phyloP scores from a whole-genome alignment of 2,329 filamentous ascomycete genomes.

The Fusarium avenaceum region DNA sequence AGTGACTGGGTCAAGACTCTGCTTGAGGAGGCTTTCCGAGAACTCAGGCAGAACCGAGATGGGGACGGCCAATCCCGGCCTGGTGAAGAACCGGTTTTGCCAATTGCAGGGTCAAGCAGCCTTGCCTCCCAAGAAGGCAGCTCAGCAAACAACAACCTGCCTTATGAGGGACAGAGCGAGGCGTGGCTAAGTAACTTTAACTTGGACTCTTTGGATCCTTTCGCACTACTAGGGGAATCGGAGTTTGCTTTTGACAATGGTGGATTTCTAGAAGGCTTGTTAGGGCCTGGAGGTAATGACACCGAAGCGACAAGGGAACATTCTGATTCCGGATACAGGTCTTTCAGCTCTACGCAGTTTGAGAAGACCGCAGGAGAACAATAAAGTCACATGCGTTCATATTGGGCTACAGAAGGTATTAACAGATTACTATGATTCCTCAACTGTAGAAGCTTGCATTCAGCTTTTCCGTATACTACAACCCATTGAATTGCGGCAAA shows the following conservation, averaged over 20 bases:
- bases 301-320: not conserved
- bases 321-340: not conserved
- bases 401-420: too few species aligned
- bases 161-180: too few species aligned
- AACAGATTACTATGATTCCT: too few species aligned
- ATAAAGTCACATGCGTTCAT: too few species aligned
- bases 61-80: not conserved
- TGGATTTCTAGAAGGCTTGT: not conserved
- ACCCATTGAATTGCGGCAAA: too few species aligned
- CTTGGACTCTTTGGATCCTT: not conserved
- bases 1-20: not conserved
- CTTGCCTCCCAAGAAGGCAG: too few species aligned
- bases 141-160: too few species aligned
- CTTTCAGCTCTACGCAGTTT: not conserved
- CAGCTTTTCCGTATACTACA: too few species aligned
- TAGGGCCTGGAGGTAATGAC: not conserved
- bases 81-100: fast-evolving
- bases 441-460: too few species aligned
- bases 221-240: not conserved
- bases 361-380: too few species aligned
- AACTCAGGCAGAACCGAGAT: not conserved
- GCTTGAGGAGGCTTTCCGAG: not conserved
- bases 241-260: not conserved
- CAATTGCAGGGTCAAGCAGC: too few species aligned
- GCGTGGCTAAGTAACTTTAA: not conserved